A percentile compares a stretch with the other conserved stretches of the same genome.
These are phyloP conservation scores for Excoecaria cochinchinensis DNA, from an alignment of 345 rosid species.

Conservation along the genomic window DNA sequence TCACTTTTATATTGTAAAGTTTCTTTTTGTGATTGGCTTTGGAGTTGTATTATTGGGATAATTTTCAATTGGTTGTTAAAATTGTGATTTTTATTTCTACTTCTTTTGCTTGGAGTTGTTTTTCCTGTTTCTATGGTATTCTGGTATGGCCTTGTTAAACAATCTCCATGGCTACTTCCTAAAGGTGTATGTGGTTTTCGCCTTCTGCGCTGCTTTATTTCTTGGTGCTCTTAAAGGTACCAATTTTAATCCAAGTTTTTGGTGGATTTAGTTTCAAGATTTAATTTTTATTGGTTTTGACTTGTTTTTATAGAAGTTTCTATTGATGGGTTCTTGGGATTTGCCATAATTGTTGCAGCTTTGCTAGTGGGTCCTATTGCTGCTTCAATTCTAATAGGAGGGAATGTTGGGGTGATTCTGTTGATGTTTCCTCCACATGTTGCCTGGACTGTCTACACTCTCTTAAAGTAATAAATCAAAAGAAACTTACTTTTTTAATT, in stretches of 20 bases:
- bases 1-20: background rate
- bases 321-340: conserved; percentile 10
- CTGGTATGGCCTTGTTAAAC: conserved; percentile 21
- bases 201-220: conserved; percentile 64
- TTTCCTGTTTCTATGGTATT: conserved; percentile 10
- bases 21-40: background rate
- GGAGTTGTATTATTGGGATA: background rate
- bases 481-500: background rate
- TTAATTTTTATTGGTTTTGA: background rate
- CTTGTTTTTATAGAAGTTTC: conserved; percentile 2
- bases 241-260: background rate
- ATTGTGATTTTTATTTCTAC: background rate
- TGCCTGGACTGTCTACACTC: conserved; percentile 59
- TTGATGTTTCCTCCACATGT: conserved; percentile 69
- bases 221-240: conserved; percentile 82
- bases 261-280: background rate
- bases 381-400: conserved; percentile 51
- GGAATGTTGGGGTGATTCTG: conserved; percentile 73
- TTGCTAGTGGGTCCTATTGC: conserved; percentile 77
- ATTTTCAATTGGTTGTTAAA: background rate
- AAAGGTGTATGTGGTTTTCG: conserved; percentile 52
- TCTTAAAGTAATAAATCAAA: conserved; percentile 46
- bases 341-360: conserved; percentile 42
- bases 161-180: conserved; percentile 38
- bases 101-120: background rate